Conservation (phyloP, 768 basidiomycete genomes). For the Psilocybe sp. region DNA sequence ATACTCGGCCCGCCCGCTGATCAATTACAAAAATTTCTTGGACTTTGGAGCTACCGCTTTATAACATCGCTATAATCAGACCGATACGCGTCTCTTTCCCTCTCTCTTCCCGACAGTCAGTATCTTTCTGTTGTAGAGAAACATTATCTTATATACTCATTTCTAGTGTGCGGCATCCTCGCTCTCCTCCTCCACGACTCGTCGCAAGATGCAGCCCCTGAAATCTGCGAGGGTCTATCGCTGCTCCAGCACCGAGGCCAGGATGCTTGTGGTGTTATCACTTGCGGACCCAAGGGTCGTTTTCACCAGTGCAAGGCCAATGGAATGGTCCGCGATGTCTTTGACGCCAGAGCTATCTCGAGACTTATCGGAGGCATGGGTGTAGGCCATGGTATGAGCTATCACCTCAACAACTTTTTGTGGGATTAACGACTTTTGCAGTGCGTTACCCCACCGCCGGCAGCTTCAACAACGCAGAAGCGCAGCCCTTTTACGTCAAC, state of each 20-base stretch:
- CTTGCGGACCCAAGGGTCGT: constrained; percentile 91
- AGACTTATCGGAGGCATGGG: constrained; percentile 93
- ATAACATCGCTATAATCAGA: background rate
- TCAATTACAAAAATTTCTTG: constrained; percentile 26
- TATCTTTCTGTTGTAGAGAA: constrained; percentile 1
- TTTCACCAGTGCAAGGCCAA: constrained; percentile 99
- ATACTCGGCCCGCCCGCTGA: constrained; percentile 11
- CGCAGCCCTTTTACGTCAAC: constrained; percentile 99
- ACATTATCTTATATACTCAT: background rate
- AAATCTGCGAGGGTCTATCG: constrained; percentile 94
- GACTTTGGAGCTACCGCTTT: constrained; percentile 3
- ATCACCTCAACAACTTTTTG: constrained; percentile 4
- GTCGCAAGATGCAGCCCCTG: constrained; percentile 69
- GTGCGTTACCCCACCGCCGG: constrained; percentile 98
- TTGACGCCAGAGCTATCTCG: constrained; percentile 75
- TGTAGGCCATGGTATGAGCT: constrained; percentile 83
- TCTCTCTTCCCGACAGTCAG: constrained; percentile 12
- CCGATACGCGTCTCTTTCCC: background rate
- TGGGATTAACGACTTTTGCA: constrained; percentile 27
- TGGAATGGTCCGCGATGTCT: constrained; percentile 98
- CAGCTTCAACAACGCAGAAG: constrained; percentile 93
- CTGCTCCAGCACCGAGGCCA: constrained; percentile 96
- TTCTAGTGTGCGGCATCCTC: constrained; percentile 85
- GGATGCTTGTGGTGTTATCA: constrained; percentile 97
- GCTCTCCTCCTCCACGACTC: constrained; percentile 85